These are phyloP conservation scores for Solanum infundibuliforme DNA, from an alignment of 257 asterid genomes.

Conservation along the genomic window DNA sequence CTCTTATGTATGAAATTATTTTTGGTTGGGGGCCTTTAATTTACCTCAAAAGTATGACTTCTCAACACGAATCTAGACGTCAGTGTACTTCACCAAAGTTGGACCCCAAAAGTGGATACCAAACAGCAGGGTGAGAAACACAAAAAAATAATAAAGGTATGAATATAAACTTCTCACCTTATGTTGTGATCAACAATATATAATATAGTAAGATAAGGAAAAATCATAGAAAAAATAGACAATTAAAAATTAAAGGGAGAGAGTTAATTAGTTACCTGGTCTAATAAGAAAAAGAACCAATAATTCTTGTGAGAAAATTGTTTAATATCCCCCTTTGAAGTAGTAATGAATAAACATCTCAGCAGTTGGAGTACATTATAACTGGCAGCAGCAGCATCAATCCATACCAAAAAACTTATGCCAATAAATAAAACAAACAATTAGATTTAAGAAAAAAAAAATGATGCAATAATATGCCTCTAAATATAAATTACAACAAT, in stretches of 20 bases:
- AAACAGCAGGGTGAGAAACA: too few species aligned
- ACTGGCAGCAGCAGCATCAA: conserved; percentile 44
- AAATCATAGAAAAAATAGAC: neutral
- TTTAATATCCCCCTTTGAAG: conserved; percentile 6
- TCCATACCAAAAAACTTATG: conserved; percentile 37
- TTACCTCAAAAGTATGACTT: neutral
- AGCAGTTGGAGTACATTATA: conserved; percentile 44
- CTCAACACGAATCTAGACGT: neutral
- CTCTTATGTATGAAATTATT: neutral
- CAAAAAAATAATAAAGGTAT: neutral
- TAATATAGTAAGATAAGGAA: neutral
- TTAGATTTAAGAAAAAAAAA: neutral
- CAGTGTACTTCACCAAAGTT: neutral
- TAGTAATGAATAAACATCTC: conserved; percentile 15
- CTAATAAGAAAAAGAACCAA: conserved; percentile 49
- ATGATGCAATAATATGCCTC: neutral
- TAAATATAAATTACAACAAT: neutral
- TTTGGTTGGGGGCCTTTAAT: neutral
- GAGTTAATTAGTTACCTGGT: conserved; percentile 39
- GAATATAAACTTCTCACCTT: neutral
- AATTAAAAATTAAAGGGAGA: neutral
- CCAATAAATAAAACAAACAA: neutral
- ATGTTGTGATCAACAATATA: neutral
- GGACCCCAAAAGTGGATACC: neutral
- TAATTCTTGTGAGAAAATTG: conserved; percentile 14